Evolutionary conservation across 1,284 basidiomycete species (phyloP).

Genomic region (Cryptococcus neoformans): DNA sequence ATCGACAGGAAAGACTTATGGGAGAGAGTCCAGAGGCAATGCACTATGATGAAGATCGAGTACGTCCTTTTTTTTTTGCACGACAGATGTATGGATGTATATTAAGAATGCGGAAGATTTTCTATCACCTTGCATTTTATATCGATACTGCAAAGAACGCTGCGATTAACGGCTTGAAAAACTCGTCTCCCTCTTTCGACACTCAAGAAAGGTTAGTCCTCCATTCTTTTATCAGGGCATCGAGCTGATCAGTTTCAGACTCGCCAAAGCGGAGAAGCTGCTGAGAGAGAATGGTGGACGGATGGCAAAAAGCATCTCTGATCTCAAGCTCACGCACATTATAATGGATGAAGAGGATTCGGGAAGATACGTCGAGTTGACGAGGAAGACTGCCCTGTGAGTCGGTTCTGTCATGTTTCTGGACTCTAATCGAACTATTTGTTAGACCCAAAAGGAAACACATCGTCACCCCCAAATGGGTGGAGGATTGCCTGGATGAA

Average conservation of each 20-base stretch:
- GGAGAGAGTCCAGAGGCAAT: conserved; percentile 63
- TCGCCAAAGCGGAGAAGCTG: conserved; percentile 55
- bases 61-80: conserved; percentile 10
- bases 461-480: conserved; percentile 70
- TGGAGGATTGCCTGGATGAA: conserved; percentile 73
- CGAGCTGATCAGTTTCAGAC: conserved; percentile 51
- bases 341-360: conserved; percentile 60
- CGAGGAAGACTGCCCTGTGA: conserved; percentile 45
- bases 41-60: conserved; percentile 67
- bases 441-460: conserved; percentile 71
- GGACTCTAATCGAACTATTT: not conserved
- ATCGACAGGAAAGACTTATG: conserved; percentile 52
- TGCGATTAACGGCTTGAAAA: conserved; percentile 58
- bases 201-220: conserved; percentile 55
- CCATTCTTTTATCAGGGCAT: not conserved
- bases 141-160: conserved; percentile 77
- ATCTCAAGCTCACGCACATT: conserved; percentile 78
- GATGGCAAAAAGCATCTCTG: conserved; percentile 59
- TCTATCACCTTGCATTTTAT: conserved; percentile 81
- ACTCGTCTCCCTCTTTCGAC: conserved; percentile 52
- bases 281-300: conserved; percentile 69
- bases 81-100: no score
- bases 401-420: not conserved
- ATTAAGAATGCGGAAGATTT: conserved; percentile 43
- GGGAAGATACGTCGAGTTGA: conserved; percentile 62